Conservation (phyloP, 306 rosid species). For the Ammopiptanthus mongolicus region DNA sequence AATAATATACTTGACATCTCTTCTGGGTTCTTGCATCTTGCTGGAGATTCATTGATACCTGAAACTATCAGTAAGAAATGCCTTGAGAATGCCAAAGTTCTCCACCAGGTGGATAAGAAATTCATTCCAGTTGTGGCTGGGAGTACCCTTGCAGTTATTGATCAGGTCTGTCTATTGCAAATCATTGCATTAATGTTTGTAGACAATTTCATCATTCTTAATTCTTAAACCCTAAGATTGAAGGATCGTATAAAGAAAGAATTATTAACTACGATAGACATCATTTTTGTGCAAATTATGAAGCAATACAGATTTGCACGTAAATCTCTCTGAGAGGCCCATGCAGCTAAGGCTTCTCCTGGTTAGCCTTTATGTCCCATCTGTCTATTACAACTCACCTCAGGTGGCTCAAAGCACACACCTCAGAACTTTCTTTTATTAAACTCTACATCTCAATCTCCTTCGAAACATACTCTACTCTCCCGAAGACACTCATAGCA, state of each 20-base stretch:
- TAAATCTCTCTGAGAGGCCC: neutral
- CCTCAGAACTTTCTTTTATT: neutral
- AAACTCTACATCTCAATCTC: neutral
- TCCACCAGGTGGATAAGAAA: slow-evolving; percentile 91
- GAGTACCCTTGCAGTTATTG: slow-evolving; percentile 72
- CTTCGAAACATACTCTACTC: neutral
- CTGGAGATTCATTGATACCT: slow-evolving; percentile 78
- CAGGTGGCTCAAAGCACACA: neutral
- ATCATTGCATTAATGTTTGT: neutral
- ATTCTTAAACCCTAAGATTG: neutral
- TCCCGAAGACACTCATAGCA: neutral
- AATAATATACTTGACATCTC: slow-evolving; percentile 67
- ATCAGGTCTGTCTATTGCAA: slow-evolving; percentile 58
- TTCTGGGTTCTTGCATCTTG: slow-evolving; percentile 82
- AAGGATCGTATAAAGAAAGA: neutral
- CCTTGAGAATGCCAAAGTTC: slow-evolving; percentile 71
- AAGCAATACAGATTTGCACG: neutral
- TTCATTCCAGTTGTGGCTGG: slow-evolving; percentile 84
- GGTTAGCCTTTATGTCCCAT: neutral
- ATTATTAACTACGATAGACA: neutral
- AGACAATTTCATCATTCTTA: neutral
- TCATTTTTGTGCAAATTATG: neutral
- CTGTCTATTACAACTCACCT: neutral
- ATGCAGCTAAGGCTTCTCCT: neutral
- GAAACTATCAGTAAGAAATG: slow-evolving; percentile 56